Evolutionary conservation across 768 basidiomycete species (phyloP), one percentile per base, ranked within the genome.

Genomic region (Suillus paluster): DNA sequence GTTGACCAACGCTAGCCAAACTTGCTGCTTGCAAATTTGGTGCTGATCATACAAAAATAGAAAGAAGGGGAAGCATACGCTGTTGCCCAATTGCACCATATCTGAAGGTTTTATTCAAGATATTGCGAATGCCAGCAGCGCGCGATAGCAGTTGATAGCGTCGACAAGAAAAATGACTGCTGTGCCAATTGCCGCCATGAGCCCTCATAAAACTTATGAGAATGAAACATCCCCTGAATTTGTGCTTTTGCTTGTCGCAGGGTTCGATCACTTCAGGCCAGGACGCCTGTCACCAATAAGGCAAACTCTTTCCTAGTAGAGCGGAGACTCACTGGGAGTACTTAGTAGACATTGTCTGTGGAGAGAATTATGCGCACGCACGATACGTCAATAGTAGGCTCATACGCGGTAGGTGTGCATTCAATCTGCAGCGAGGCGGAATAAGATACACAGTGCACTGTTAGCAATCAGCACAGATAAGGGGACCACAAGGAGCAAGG

Each of bases 401-500:
- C 30, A 30, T 30, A 3, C 30, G 30, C 30, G 4, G 30, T 30
- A 30, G 30, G 30, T 30, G 30, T 30, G 30, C 30, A 30, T 17
- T 41, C 17, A 17, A 36, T 41, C 15, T 6, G 39, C 39, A 15
- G 17, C 12, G 12, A 85, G 54, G 90, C 83, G 62, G 30, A 30
- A 30, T 30, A 30, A 6, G 30, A 30, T 30, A 30, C 30, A 6
- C 6, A 30, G 30, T 30, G 30, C 30, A 30, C 76, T 70, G 69
- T 81, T 65, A 77, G 85, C 83, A 70, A 88, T 83, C 17, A 87
- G 87, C 21, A 81, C 80, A 9, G 87, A 88, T 56, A 89, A 79
- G 25, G 86, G 83, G 39, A 85, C 84, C 15, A 90, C 79, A 55
- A 91, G 80, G 34, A 90, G 76, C 36, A 90, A 79, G 41, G 90